Base-by-base conservation (phyloP, 1,139 yeast genomes). In the Suzukiozyma palmioleophila region DNA sequence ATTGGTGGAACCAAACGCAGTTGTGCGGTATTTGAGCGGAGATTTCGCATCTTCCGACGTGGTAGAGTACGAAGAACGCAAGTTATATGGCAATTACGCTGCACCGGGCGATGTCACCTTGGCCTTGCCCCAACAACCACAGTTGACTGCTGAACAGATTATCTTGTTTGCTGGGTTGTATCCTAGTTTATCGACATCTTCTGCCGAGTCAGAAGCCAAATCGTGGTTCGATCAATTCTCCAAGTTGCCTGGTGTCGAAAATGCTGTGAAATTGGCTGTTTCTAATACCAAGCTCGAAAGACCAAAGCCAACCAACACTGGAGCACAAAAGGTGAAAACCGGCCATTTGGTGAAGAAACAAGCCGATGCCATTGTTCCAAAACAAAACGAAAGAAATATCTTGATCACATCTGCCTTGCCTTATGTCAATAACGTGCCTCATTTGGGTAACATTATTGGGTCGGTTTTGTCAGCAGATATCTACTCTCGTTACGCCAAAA, bases 341-440 rank as follows among this genome's bases (percentile, higher is more conserved):
- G 77, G 75, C 8, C 62, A 60, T 42, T 54, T 62, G 16, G 74
- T 73, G 13, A 64, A 64, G 43, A 48, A 65, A 24, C 64, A 60
- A 38, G 63, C 47, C 3, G 64, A 52, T 24, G 52, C 58, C 36
- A 66, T 69, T 39, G 42, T 58, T 24, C 97, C 97, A 43, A 77
- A 77, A 50, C 68, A 75, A 14, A 77, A 76, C 39, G 85, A 85
- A 64, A 76, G 85, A 57, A 92, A 92, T 62, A 77, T 92, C 42
- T 72, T 92, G 51, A 81, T 92, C 56, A 90, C 98, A 1, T 90
- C 97, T 18, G 97, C 99, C 26, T 77, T 92, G 54, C 99, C 99
- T 11, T 92, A 92, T 55, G 98, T 92, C 43, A 92, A 92, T 67
- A 92, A 92, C 57, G 98, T 92, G 41, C 99, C 99, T 37, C 99